Evolutionary conservation across 1,284 basidiomycete genomes (phyloP), one percentile per base, ranked within the genome.

Genomic region (Sanghuangporus sanghuang): DNA sequence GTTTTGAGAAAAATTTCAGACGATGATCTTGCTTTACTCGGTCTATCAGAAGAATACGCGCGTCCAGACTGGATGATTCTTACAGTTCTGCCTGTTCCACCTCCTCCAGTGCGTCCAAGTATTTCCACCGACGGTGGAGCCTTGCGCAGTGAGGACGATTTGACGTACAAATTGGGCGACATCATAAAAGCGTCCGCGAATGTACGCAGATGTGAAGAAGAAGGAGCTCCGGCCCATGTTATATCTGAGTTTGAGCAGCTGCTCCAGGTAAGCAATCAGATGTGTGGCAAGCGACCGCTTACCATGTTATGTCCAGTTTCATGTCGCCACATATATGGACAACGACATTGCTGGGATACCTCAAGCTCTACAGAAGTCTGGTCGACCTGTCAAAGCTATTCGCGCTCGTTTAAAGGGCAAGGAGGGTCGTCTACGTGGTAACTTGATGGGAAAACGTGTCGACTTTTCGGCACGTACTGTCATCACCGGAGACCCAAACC

Each of bases 1-100:
- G 90, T 93, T 49, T 86, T 96, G 77, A 95, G 92, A 78, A 97
- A 96, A 84, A 95, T 98, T 76, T 85, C 93, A 1, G 87, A 95
- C 68, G 82, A 86, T 16, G 97, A 99, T 74, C 85, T 99, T n/a
- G 83, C 89, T 68, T 82, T 96, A 16, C 87, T 99, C 68, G 97
- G 97, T 48, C 85, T 99, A 7, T 96, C 94, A 32, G 93, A 95
- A 61, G 93, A 95, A 73, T 98, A 96, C 73, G 97, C 97, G 12
- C 86, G 96, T 50, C 97, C 97, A 2, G 95, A 98, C 72, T 99
- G 97, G 97, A 99, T 99, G 97, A 96, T 99, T 70, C 79, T 99
- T 59, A 98, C 97, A 0, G 95, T 98, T 36, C 84, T 99, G 72
- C 97, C 97, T 42, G 96, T 99, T 0, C 97, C 97, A 0, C 97